Percentiles rank a stretch among this genome's conserved stretches.
Evolutionary conservation across 768 basidiomycete genomes (phyloP).

Genomic region (Leccinum subtestaceum): DNA sequence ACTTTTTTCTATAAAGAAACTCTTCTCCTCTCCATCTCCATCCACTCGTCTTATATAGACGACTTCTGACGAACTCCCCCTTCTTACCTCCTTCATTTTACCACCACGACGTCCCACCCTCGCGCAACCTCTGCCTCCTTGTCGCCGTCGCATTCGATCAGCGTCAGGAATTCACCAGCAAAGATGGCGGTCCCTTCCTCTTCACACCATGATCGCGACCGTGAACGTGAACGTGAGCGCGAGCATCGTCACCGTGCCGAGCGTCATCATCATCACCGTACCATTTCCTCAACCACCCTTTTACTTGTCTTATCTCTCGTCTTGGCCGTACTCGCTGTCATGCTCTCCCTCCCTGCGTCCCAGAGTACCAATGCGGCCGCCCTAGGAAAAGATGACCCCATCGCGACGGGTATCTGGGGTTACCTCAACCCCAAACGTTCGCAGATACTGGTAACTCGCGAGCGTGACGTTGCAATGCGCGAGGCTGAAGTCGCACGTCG

Average conservation of each 20-base stretch:
- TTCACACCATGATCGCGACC: conserved; percentile 66
- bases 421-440: conserved; percentile 81
- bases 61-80: not conserved
- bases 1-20: conserved; percentile 10
- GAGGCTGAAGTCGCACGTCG: conserved; percentile 88
- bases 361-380: conserved; percentile 30
- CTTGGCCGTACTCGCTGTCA: conserved; percentile 84
- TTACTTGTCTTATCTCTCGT: conserved; percentile 83
- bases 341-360: conserved; percentile 78
- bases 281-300: conserved; percentile 87
- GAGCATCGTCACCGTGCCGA: conserved; percentile 57
- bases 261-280: conserved; percentile 75
- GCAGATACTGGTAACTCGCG: conserved; percentile 75
- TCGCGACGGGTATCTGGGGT: conserved; percentile 57
- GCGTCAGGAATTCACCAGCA: conserved; percentile 46
- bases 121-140: conserved; percentile 64
- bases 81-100: conserved; percentile 22
- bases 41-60: conserved; percentile 19
- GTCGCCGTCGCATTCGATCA: conserved; percentile 64
- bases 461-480: conserved; percentile 74
- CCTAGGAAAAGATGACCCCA: conserved; percentile 36
- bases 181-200: conserved; percentile 88
- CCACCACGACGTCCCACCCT: conserved; percentile 72
- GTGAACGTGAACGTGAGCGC: conserved; percentile 50
- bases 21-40: conserved; percentile 14